Evolutionary conservation across 1,139 yeast genomes (phyloP).

Genomic region (Dujonia santamariae): DNA sequence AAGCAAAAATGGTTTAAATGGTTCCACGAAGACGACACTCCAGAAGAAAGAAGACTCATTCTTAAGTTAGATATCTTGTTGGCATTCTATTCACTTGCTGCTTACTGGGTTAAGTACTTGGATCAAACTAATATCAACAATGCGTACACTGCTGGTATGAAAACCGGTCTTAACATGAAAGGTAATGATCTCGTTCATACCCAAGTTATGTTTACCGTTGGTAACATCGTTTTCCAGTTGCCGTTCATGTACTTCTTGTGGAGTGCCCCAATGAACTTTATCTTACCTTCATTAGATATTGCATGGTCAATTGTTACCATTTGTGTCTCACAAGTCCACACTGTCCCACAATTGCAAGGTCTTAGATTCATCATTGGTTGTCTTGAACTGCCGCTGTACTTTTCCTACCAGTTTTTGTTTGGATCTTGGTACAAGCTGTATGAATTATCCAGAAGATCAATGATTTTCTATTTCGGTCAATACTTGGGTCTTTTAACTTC

Average conservation of each 20-base stretch:
- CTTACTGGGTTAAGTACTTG: slow-evolving; percentile 69
- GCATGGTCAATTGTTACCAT: slow-evolving; percentile 69
- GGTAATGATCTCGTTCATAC: slow-evolving; percentile 68
- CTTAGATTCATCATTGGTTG: slow-evolving; percentile 61
- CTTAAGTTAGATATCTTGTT: slow-evolving; percentile 61
- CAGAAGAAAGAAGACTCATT: slow-evolving; percentile 53
- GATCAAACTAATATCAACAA: slow-evolving; percentile 60
- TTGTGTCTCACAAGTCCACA: slow-evolving; percentile 45
- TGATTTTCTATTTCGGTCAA: slow-evolving; percentile 59
- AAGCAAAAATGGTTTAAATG: slow-evolving; percentile 59
- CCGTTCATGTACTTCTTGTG: slow-evolving; percentile 40
- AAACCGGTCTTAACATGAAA: slow-evolving; percentile 54
- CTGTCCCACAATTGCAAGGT: slow-evolving; percentile 49
- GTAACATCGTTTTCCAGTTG: slow-evolving; percentile 55
- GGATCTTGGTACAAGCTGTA: slow-evolving; percentile 35
- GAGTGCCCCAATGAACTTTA: slow-evolving; percentile 51
- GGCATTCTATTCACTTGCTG: slow-evolving; percentile 57
- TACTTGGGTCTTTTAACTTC: slow-evolving; percentile 60
- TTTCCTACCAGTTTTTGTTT: slow-evolving; percentile 58
- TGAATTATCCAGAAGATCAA: slow-evolving; percentile 60
- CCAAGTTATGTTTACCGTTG: slow-evolving; percentile 56
- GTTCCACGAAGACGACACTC: slow-evolving; percentile 58
- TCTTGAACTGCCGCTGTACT: slow-evolving; percentile 53
- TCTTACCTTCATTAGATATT: slow-evolving; percentile 57
- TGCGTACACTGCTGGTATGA: slow-evolving; percentile 69